Base-by-base conservation (phyloP, 805 yeast genomes). In the Jamesozyma jinghongensis region DNA sequence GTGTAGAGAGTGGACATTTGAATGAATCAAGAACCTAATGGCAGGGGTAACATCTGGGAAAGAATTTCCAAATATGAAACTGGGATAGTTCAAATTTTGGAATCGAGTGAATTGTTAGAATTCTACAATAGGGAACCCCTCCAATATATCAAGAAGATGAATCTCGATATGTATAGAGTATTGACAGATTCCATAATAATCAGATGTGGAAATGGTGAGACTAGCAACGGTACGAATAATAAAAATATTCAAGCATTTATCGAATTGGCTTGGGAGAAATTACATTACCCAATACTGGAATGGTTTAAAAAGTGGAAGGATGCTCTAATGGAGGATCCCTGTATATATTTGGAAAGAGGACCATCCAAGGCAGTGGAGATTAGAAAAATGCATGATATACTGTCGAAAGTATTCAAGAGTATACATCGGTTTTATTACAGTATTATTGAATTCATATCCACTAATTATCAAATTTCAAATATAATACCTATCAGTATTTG, bases 251-350 rank as follows among this genome's bases (percentile, higher is more conserved):
- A 22, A 10, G 10, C 26, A 22, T 22, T 7, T 22, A 13, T 32
- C 11, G 26, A 75, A 38, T 50, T 56, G 4, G 55, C 76, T 17
- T 81, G 86, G 87, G 50, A 64, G 25, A 73, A 74, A 3, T 69
- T 81, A 45, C 81, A 76, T 45, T 75, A 76, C 49, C 85, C 85
- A 2, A 70, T 75, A 2, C 67, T 80, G 45, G 76, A 75, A 47
- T 69, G 69, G 51, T 79, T 70, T 49, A 75, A 71, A 50, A 49
- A 56, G 11, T 65, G 61, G 51, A 44, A 39, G 49, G 47, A 40
- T 36, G 44, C 39, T 40, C 47, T 35, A 35, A 36, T 44, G 37
- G 40, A 49, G 37, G 42, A 44, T 30, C 11, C 7, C 6, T 4
- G 5, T 5, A 31, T 18, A 31, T 42, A 37, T 43, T 47, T 22